A percentile compares a stretch with the other conserved stretches of the same genome.
Evolutionary conservation across 257 asterid genomes (phyloP).

Genomic region (Capsicum pubescens): DNA sequence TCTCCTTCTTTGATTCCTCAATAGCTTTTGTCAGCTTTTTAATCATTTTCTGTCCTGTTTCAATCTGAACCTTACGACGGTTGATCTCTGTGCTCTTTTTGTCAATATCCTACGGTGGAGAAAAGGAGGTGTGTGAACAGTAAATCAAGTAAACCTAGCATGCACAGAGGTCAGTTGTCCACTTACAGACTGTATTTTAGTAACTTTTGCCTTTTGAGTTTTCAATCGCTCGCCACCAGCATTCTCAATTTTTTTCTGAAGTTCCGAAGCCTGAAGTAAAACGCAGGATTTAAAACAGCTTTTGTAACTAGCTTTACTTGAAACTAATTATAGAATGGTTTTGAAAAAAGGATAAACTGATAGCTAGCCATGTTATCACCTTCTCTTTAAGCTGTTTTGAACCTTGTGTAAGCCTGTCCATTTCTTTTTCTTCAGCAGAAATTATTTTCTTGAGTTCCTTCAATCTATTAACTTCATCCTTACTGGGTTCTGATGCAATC

Average conservation of each 20-base stretch:
- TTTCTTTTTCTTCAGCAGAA: constrained; percentile 79
- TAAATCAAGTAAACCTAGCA: not conserved
- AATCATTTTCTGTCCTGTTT: constrained; percentile 78
- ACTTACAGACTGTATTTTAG: constrained; percentile 85
- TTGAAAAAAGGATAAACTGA: constrained; percentile 15
- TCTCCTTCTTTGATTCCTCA: constrained; percentile 80
- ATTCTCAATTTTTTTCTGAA: constrained; percentile 89
- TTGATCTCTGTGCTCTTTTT: constrained; percentile 82
- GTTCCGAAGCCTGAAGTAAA: constrained; percentile 67
- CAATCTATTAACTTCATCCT: constrained; percentile 73
- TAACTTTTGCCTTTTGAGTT: constrained; percentile 70
- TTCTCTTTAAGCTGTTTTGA: constrained; percentile 83
- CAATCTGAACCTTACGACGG: constrained; percentile 79
- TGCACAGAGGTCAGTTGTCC: not conserved
- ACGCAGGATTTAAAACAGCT: not conserved
- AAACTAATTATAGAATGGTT: constrained; percentile 9
- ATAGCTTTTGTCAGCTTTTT: constrained; percentile 75
- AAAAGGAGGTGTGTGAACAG: not conserved
- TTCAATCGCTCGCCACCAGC: constrained; percentile 92
- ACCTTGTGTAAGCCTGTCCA: constrained; percentile 68
- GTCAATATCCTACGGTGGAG: constrained; percentile 66
- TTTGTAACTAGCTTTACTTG: not conserved
- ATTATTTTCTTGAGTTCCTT: constrained; percentile 62
- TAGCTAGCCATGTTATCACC: constrained; percentile 47
- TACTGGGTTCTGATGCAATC: constrained; percentile 67